phyloP scores from a whole-genome alignment of 768 basidiomycete genomes.

The Hygrocybe coccinea region DNA sequence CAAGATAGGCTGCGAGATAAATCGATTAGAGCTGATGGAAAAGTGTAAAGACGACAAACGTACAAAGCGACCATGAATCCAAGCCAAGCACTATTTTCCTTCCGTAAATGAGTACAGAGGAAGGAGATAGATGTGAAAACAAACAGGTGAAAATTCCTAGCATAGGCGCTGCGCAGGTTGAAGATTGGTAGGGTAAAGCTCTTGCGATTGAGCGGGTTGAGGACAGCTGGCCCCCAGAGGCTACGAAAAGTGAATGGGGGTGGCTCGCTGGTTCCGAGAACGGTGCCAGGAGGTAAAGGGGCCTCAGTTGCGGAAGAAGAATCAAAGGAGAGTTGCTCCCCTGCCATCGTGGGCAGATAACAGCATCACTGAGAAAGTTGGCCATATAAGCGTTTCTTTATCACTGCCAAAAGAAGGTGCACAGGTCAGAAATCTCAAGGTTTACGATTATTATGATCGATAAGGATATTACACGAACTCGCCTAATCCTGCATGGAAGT shows the following conservation, averaged over 20 bases:
- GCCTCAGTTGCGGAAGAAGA: no score
- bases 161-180: slow-evolving; percentile 43
- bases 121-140: slow-evolving; percentile 15
- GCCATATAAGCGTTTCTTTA: no score
- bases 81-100: slow-evolving; percentile 19
- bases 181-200: slow-evolving; percentile 49
- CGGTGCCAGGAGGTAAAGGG: neutral
- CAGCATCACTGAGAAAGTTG: no score
- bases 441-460: no score
- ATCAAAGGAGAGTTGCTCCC: no score
- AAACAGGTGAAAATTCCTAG: slow-evolving; percentile 48
- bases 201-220: slow-evolving; percentile 52
- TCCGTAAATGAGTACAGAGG: neutral
- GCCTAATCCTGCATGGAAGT: no score
- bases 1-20: slow-evolving; percentile 26
- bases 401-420: no score
- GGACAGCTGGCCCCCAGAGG: slow-evolving; percentile 31
- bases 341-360: no score
- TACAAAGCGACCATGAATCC: slow-evolving; percentile 49
- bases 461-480: no score
- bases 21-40: neutral
- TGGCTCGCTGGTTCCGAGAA: slow-evolving; percentile 1
- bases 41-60: neutral
- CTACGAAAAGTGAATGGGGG: slow-evolving; percentile 31
- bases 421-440: no score